Conservation (phyloP, 768 basidiomycete genomes). For the Lanmaoa rubissima region DNA sequence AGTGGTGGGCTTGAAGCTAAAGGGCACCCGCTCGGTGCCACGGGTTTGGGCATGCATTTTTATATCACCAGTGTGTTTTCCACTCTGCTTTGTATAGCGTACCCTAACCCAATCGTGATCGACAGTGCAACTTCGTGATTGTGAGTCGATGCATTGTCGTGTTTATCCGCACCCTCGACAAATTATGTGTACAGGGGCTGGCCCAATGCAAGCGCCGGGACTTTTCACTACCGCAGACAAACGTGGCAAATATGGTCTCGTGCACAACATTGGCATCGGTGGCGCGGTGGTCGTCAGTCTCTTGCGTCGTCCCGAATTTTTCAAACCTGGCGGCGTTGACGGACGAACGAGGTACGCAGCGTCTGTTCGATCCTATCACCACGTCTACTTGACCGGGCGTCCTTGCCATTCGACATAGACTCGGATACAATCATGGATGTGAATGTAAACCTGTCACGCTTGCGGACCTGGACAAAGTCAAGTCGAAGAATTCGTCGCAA, state of each 20-base stretch:
- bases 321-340: conserved; percentile 58
- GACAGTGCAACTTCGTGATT: conserved; percentile 72
- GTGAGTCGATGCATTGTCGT: conserved; percentile 34
- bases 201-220: conserved; percentile 78
- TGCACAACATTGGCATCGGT: conserved; percentile 83
- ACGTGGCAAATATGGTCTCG: conserved; percentile 75
- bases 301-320: conserved; percentile 78
- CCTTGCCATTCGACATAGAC: conserved; percentile 34
- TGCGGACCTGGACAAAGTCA: conserved; percentile 72
- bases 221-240: conserved; percentile 60
- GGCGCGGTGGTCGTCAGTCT: conserved; percentile 78
- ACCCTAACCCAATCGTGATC: background rate
- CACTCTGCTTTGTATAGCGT: background rate
- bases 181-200: conserved; percentile 54
- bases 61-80: conserved; percentile 67
- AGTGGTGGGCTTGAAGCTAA: conserved; percentile 88
- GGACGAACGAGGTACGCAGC: conserved; percentile 57
- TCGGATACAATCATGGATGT: conserved; percentile 80
- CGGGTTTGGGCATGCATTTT: conserved; percentile 84
- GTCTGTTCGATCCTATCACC: background rate
- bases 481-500: conserved; percentile 58
- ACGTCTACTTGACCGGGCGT: background rate
- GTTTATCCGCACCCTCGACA: background rate
- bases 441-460: conserved; percentile 61
- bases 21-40: conserved; percentile 82